Percentiles rank a stretch among this genome's conserved stretches.
phyloP scores from a whole-genome alignment of 208 protist genomes.

The Endotrypanum monterogeii region DNA sequence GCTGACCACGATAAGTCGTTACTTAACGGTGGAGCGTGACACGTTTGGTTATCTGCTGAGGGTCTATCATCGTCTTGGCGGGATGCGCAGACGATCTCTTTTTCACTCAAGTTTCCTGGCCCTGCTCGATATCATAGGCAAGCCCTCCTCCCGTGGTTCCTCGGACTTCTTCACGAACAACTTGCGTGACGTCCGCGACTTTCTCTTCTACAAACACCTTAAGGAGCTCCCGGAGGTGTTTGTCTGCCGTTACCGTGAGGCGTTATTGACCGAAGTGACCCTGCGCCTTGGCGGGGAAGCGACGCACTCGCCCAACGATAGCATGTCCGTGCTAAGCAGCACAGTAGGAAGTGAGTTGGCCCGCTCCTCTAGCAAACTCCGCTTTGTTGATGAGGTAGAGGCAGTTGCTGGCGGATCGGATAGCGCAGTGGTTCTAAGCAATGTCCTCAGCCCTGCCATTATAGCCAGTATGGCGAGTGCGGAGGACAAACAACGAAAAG shows the following conservation, averaged over 20 bases:
- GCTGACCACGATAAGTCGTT: conserved; percentile 48
- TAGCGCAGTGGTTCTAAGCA: conserved; percentile 41
- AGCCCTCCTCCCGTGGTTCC: conserved; percentile 13
- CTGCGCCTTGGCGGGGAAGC: conserved; percentile 54
- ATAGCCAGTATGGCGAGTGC: conserved; percentile 36
- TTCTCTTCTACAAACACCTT: conserved; percentile 57
- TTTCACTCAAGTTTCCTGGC: conserved; percentile 69
- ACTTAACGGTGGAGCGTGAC: conserved; percentile 68
- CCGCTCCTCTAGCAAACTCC: conserved; percentile 54
- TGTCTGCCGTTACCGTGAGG: conserved; percentile 42
- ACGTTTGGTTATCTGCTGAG: conserved; percentile 54
- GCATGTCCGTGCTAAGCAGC: conserved; percentile 63
- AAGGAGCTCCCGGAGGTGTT: conserved; percentile 45
- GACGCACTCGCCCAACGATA: conserved; percentile 44
- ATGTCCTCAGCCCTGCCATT: conserved; percentile 47
- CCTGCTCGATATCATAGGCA: conserved; percentile 52
- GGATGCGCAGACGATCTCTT: conserved; percentile 47
- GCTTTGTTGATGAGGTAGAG: conserved; percentile 80
- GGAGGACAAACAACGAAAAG: conserved; percentile 48
- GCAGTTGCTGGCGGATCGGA: conserved; percentile 54
- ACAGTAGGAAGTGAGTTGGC: conserved; percentile 50
- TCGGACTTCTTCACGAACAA: conserved; percentile 35
- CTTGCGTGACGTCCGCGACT: conserved; percentile 63
- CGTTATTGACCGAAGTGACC: conserved; percentile 44
- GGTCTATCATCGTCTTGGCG: conserved; percentile 62